Base-by-base conservation (phyloP, 1,139 yeast species). In the Saccharomyces pastorianus region DNA sequence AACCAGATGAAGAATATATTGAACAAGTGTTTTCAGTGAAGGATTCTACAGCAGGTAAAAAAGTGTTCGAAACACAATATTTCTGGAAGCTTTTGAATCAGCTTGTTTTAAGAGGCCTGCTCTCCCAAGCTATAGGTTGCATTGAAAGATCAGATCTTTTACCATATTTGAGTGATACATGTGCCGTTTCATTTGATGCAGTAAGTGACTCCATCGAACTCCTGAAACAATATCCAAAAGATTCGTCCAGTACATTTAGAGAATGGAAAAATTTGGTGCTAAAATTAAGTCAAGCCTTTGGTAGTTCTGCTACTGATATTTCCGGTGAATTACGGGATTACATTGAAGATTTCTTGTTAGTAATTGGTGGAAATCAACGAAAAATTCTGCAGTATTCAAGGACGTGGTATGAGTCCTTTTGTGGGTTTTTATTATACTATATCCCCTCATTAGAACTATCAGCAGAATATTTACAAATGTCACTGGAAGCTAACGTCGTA, bases 391-490 rank as follows among this genome's bases (percentile, higher is more conserved):
- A 59, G 25, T 61, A 63, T 56, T 64, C 71, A 6, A 59, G 57
- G 26, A 71, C 79, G 1, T 88, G 96, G 96, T 86, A 83, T 66
- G 96, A 88, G 64, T 76, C 84, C 20, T 76, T 82, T 49, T 75
- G 81, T 49, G 85, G 88, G 0, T 76, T 85, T 47, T 73, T 83
- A 28, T 73, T 83, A 52, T 89, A 76, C 66, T 84, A 82, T 64
- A 81, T 88, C 46, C 85, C 86, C 42, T 74, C 81, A 1, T 57
- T 66, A 14, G 71, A 75, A 27, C 65, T 79, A 28, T 58, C 79
- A 2, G 59, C 60, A 14, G 83, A 80, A 56, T 81, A 79, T 60
- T 69, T 73, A 55, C 58, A 63, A 28, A 42, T 65, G 6, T 70
- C 74, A 1, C 57, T 67, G 4, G 65, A 69, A 29, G 70, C 71